Evolutionary conservation across 208 protist genomes (phyloP), one percentile per base, ranked within the genome.

Genomic region (Hexamita inflata): DNA sequence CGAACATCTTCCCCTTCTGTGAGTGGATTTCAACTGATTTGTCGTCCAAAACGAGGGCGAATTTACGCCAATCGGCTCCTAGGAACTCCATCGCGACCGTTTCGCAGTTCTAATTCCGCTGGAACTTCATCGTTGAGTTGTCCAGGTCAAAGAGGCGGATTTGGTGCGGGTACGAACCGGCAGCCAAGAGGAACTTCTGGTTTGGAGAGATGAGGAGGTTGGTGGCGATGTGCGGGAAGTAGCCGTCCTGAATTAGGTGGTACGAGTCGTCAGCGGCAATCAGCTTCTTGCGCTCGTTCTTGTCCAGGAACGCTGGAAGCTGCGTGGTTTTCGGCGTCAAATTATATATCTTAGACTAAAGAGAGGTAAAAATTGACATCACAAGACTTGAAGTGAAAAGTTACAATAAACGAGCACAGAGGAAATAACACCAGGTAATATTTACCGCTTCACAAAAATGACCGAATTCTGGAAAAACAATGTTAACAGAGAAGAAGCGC

Each of bases 101-200:
- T 19, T 70, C 64, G 9, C 19, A 70, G n/a, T 49, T 32, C 7
- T 15, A 9, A 45, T 70, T 70, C 35, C 64, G 2, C 40, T 70
- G 35, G 9, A 70, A 9, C 35, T 70, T 70, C 34, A 70, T 29
- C 4, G 34, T 34, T 19, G 32, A 9, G 2, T 13, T 24, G 15
- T 45, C n/a, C 64, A 70, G 38, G 38, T 70, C 64, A 34, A 42
- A 70, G n/a, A 70, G 64, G 19, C 64, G 64, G 9, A 70, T n/a
- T 34, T 42, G 26, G 2, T n/a, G 64, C 11, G 64, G 64, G n/a
- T 70, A 70, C 4, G 30, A 45, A 32, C 64, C 64, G 35, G 28
- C 28, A 30, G 64, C 64, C 11, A n/a, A 9, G 7, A 70, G n/a
- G 38, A 42, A 70, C 9, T 49, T n/a, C 24, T 4, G 4, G n/a